Percentiles rank a stretch among this genome's conserved stretches.
Evolutionary conservation across 2,329 filamentous ascomycete genomes (phyloP).

Genomic region (Xylariaceae sp.): DNA sequence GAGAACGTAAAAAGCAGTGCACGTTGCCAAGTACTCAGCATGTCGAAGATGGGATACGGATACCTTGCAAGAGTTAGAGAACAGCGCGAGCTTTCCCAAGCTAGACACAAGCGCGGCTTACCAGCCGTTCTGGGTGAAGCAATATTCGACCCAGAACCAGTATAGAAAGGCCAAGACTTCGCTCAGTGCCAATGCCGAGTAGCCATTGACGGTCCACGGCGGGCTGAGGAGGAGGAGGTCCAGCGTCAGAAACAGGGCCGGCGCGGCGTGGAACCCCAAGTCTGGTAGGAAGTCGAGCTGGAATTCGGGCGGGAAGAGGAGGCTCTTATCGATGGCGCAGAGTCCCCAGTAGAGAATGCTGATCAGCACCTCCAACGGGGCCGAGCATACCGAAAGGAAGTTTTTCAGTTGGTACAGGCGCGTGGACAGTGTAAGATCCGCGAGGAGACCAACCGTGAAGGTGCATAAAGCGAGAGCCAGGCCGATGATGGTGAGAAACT

Average conservation of each 20-base stretch:
- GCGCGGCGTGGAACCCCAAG: constrained; percentile 67
- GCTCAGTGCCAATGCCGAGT: constrained; percentile 62
- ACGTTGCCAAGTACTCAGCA: constrained; percentile 68
- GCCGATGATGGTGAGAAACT: constrained; percentile 76
- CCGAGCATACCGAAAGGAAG: constrained; percentile 62
- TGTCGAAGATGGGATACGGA: constrained; percentile 81
- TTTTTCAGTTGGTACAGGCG: constrained; percentile 70
- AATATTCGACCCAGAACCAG: constrained; percentile 78
- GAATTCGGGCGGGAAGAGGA: constrained; percentile 59
- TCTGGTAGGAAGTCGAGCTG: constrained; percentile 60
- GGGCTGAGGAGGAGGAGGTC: constrained; percentile 72
- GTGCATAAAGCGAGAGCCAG: constrained; percentile 63
- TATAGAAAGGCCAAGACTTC: constrained; percentile 65
- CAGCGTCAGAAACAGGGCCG: constrained; percentile 63
- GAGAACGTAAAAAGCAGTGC: constrained; percentile 69
- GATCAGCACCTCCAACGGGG: constrained; percentile 73
- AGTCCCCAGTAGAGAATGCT: constrained; percentile 75
- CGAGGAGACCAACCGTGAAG: constrained; percentile 63
- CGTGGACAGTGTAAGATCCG: constrained; percentile 63
- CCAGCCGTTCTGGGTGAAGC: constrained; percentile 68
- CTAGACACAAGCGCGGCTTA: constrained; percentile 40
- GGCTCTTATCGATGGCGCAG: constrained; percentile 54
- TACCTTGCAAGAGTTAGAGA: constrained; percentile 56
- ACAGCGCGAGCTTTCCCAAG: not conserved
- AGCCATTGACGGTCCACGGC: constrained; percentile 67